Evolutionary conservation across 2,329 filamentous ascomycete species (phyloP).

Genomic region (Pyrenophora tritici-repentis): DNA sequence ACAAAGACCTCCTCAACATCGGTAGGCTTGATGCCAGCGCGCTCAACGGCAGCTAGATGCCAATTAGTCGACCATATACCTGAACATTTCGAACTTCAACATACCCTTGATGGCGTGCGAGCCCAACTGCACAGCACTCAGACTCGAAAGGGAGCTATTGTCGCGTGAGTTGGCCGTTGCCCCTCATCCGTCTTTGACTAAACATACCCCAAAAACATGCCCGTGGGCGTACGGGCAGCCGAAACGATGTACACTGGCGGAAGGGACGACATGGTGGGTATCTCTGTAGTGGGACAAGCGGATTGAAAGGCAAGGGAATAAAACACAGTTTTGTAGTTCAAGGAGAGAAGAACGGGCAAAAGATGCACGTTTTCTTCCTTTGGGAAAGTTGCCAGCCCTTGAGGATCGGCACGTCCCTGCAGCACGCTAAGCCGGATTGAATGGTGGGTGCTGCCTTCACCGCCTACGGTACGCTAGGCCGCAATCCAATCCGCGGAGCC

Average conservation of each 20-base stretch:
- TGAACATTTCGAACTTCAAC: conserved; percentile 19
- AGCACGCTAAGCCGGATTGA: not conserved
- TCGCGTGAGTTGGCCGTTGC: conserved; percentile 31
- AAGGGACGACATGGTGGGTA: conserved; percentile 71
- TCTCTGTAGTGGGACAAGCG: conserved; percentile 10
- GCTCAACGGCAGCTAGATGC: conserved; percentile 72
- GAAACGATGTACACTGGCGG: conserved; percentile 96
- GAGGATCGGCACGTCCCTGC: conserved; percentile 19
- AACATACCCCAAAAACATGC: conserved; percentile 88
- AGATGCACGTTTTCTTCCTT: not conserved
- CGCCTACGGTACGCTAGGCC: conserved; percentile 24
- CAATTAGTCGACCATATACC: conserved; percentile 21
- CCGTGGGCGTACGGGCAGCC: conserved; percentile 84
- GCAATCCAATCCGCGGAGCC: conserved; percentile 4
- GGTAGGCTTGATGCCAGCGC: conserved; percentile 83
- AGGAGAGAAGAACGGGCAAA: not conserved
- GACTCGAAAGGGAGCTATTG: conserved; percentile 80
- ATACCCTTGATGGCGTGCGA: conserved; percentile 90
- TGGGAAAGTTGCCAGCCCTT: too few species aligned
- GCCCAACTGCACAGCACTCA: conserved; percentile 85
- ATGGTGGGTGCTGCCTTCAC: conserved; percentile 16
- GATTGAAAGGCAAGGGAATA: conserved; percentile 7
- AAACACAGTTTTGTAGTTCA: too few species aligned
- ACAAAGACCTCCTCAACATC: conserved; percentile 97
- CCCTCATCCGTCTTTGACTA: conserved; percentile 21